Percentiles rank a stretch among this genome's conserved stretches.
Conservation (phyloP, 306 rosid genomes). For the Glycine latifolia region DNA sequence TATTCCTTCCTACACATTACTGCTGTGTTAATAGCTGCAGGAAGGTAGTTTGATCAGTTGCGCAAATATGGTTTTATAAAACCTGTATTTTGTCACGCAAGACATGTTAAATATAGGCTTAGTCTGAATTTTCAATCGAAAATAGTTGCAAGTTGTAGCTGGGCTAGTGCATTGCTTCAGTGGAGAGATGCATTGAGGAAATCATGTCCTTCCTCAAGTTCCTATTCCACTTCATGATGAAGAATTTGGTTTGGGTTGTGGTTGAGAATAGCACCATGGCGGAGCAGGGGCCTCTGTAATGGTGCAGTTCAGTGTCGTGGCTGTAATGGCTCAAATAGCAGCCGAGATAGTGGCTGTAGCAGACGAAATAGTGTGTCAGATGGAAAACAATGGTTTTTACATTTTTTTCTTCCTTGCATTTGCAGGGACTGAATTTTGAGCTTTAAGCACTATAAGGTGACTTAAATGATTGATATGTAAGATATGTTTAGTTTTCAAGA, state of each 20-base stretch:
- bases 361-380: too few relatives aligned
- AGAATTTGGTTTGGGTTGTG: too few relatives aligned
- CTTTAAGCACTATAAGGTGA: background rate
- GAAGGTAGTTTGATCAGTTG: constrained; percentile 35
- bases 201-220: constrained; percentile 5
- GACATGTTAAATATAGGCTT: constrained; percentile 4
- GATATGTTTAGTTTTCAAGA: constrained; percentile 9
- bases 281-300: too few relatives aligned
- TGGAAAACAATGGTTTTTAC: too few relatives aligned
- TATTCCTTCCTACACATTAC: background rate
- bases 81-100: constrained; percentile 23
- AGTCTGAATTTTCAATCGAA: background rate
- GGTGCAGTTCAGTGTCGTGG: too few relatives aligned
- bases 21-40: constrained; percentile 32
- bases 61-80: constrained; percentile 19
- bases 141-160: background rate
- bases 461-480: constrained; percentile 13
- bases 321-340: too few relatives aligned
- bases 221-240: background rate
- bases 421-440: too few relatives aligned
- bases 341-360: too few relatives aligned
- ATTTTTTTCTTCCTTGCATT: too few relatives aligned
- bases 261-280: too few relatives aligned
- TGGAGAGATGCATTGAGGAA: constrained; percentile 16
- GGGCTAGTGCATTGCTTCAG: background rate